A percentile compares a stretch with the other conserved stretches of the same genome.
These are phyloP conservation scores for Geranium incanum DNA, from an alignment of 441 rosid species.

Conservation along the genomic window DNA sequence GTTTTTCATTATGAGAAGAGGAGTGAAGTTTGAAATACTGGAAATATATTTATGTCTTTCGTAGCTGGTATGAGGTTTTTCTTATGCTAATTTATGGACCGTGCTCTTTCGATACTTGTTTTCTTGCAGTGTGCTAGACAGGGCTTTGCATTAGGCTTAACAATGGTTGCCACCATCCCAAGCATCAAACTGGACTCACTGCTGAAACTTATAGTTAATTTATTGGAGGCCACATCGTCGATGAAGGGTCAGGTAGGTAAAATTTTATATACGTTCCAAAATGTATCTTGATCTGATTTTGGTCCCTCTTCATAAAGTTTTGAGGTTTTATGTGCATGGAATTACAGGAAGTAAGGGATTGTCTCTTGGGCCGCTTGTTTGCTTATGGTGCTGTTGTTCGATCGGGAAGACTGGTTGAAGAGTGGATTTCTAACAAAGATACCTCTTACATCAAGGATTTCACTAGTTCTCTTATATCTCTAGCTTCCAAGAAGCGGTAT, in stretches of 20 bases:
- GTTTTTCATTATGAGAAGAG: not conserved
- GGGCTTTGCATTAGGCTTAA: constrained; percentile 88
- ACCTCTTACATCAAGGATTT: constrained; percentile 54
- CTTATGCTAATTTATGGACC: constrained; percentile 10
- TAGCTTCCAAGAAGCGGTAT: constrained; percentile 72
- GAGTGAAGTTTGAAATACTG: not conserved
- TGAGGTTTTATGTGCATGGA: constrained; percentile 14
- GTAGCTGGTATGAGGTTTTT: not conserved
- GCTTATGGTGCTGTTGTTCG: constrained; percentile 79
- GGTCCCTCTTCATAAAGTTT: constrained; percentile 11
- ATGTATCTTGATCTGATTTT: constrained; percentile 6
- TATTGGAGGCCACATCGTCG: constrained; percentile 72
- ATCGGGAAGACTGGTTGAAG: constrained; percentile 60
- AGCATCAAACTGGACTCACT: constrained; percentile 57
- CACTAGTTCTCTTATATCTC: constrained; percentile 46
- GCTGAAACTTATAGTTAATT: constrained; percentile 58
- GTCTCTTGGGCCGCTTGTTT: constrained; percentile 83
- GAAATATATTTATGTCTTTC: not conserved
- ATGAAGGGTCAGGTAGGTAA: constrained; percentile 88
- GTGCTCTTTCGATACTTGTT: constrained; percentile 7
- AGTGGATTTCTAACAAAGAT: constrained; percentile 47
- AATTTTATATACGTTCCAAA: constrained; percentile 5
- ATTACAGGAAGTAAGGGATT: constrained; percentile 71
- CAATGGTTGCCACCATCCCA: constrained; percentile 45
- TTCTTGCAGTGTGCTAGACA: constrained; percentile 83